These are phyloP conservation scores for Cenchrus americanus DNA, from an alignment of 176 grass and related monocot species.

Conservation along the genomic window DNA sequence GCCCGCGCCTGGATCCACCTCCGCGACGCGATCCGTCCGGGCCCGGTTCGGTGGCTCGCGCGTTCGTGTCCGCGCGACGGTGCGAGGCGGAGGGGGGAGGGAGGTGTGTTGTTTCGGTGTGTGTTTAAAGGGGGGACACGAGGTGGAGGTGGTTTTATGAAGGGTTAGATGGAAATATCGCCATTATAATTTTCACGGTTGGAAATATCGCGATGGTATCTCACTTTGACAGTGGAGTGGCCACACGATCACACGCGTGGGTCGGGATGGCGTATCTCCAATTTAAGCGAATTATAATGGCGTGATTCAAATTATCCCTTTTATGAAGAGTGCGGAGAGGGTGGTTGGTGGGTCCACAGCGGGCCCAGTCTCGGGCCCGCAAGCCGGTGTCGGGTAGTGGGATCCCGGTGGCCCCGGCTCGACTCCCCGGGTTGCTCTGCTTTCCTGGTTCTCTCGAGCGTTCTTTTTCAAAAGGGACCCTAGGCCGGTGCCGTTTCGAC, in stretches of 20 bases:
- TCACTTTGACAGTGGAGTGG: too few relatives aligned
- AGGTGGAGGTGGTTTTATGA: slow-evolving; percentile 61
- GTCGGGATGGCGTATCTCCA: too few relatives aligned
- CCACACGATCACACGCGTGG: too few relatives aligned
- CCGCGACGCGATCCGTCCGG: too few relatives aligned
- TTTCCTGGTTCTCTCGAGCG: slow-evolving; percentile 6
- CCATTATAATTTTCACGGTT: too few relatives aligned
- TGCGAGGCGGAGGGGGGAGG: not conserved
- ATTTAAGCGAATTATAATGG: too few relatives aligned
- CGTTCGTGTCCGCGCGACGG: slow-evolving; percentile 46
- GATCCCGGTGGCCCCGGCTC: not conserved
- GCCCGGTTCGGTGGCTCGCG: slow-evolving; percentile 36
- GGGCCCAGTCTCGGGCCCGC: not conserved
- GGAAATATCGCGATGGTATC: too few relatives aligned
- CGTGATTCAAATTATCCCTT: too few relatives aligned
- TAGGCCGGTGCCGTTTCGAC: not conserved
- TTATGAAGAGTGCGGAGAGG: slow-evolving; percentile 32
- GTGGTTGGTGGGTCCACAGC: not conserved
- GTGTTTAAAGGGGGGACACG: slow-evolving; percentile 55
- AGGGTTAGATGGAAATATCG: too few relatives aligned
- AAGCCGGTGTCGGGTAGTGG: slow-evolving; percentile 17
- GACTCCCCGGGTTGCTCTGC: slow-evolving; percentile 28
- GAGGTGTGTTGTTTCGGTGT: slow-evolving; percentile 36
- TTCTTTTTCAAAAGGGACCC: not conserved
- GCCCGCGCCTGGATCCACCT: slow-evolving; percentile 32